Conservation (phyloP, 352 stramenopile genomes). For the Thalassiosira mediterranea region DNA sequence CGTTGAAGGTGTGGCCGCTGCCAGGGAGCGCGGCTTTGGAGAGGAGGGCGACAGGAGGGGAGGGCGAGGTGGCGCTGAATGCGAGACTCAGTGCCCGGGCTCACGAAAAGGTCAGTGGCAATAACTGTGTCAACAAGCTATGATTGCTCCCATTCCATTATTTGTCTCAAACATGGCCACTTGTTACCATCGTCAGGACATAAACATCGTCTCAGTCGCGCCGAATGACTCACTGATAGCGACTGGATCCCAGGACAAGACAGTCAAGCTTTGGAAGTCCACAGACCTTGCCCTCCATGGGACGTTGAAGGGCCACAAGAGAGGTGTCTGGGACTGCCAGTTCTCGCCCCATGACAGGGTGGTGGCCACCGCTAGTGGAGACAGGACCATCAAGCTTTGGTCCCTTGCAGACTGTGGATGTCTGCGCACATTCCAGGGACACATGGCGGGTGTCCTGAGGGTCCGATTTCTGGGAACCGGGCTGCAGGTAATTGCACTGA, state of each 20-base stretch:
- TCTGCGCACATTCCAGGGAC: conserved; percentile 95
- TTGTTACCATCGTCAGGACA: conserved; percentile 90
- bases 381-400: conserved; percentile 98
- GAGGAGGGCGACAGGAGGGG: conserved; percentile 77
- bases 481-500: conserved; percentile 53
- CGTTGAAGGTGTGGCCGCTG: conserved; percentile 97
- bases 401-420: conserved; percentile 93
- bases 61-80: conserved; percentile 78
- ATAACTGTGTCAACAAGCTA: no score
- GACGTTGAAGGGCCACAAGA: conserved; percentile 95
- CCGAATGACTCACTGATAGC: conserved; percentile 97
- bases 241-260: conserved; percentile 97
- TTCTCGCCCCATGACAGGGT: conserved; percentile 96
- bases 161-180: no score
- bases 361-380: conserved; percentile 92
- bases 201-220: conserved; percentile 94
- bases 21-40: conserved; percentile 64
- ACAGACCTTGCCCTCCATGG: conserved; percentile 89
- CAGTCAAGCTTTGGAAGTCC: conserved; percentile 95
- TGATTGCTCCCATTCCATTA: no score
- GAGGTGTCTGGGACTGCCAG: conserved; percentile 96
- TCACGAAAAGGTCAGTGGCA: conserved; percentile 67
- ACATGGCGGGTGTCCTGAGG: conserved; percentile 77
- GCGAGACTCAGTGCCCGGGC: conserved; percentile 67
- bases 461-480: conserved; percentile 73